phyloP scores from a whole-genome alignment of 805 yeast species.

The Saturnispora quitensis region DNA sequence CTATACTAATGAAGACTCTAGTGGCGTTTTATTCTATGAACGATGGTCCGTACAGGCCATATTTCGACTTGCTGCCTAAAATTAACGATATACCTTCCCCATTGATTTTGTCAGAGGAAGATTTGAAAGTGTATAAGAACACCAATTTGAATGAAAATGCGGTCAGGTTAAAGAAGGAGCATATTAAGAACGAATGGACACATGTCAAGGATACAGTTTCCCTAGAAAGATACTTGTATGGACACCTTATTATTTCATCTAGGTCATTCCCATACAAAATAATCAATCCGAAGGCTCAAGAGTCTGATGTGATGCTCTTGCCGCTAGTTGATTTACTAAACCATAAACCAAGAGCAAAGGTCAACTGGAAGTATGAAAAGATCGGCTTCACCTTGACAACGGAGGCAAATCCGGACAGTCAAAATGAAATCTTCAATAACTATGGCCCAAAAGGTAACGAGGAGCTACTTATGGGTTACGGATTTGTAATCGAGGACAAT shows the following conservation, averaged over 20 bases:
- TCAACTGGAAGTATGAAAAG: conserved; percentile 46
- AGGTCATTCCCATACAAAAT: conserved; percentile 74
- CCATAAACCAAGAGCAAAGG: conserved; percentile 53
- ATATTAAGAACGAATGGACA: conserved; percentile 48
- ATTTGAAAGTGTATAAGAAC: conserved; percentile 28
- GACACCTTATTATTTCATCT: conserved; percentile 60
- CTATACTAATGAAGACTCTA: conserved; percentile 6
- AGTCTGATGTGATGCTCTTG: conserved; percentile 42
- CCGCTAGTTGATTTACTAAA: conserved; percentile 77
- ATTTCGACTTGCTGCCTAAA: conserved; percentile 39
- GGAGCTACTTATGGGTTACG: conserved; percentile 73
- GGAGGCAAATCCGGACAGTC: not conserved
- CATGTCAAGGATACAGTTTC: conserved; percentile 4
- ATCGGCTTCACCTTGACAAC: conserved; percentile 19
- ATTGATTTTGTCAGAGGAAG: conserved; percentile 46
- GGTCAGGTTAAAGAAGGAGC: conserved; percentile 33
- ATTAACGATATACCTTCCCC: conserved; percentile 46
- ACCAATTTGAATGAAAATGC: conserved; percentile 55
- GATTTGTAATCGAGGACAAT: conserved; percentile 56
- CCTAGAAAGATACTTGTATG: conserved; percentile 66
- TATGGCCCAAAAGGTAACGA: conserved; percentile 87
- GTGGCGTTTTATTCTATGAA: conserved; percentile 14
- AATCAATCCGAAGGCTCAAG: conserved; percentile 22
- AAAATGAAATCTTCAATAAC: conserved; percentile 49
- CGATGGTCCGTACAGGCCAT: conserved; percentile 25